These are phyloP conservation scores for Dentipellis fragilis DNA, from an alignment of 768 basidiomycete genomes.

Conservation along the genomic window DNA sequence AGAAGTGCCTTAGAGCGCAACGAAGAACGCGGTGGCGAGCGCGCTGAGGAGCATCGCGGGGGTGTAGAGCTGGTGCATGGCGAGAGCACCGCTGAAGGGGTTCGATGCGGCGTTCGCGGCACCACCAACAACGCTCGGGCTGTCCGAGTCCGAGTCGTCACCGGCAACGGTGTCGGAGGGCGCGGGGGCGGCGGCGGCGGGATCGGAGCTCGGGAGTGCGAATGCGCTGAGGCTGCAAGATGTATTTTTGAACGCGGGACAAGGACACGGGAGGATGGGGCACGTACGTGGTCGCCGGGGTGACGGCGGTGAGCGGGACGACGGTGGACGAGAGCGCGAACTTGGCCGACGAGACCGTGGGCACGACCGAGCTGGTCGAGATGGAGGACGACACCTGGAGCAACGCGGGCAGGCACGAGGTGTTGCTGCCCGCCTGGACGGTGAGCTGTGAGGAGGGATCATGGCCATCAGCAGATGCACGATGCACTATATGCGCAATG, in stretches of 20 bases:
- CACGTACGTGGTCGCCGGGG: not conserved
- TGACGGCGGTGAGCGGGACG: not conserved
- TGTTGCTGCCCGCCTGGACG: slow-evolving; percentile 24
- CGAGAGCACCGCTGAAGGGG: not conserved
- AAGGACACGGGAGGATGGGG: not conserved
- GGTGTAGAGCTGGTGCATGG: not conserved
- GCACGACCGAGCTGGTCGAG: not conserved
- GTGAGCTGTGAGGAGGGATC: slow-evolving; percentile 21
- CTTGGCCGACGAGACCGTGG: not conserved
- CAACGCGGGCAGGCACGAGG: slow-evolving; percentile 25
- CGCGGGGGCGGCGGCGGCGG: not conserved
- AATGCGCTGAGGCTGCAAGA: not conserved
- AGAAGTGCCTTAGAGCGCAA: slow-evolving; percentile 1
- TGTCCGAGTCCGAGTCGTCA: not conserved
- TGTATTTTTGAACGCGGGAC: no score
- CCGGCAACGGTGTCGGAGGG: no score
- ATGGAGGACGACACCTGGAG: not conserved
- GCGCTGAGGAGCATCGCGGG: slow-evolving; percentile 1
- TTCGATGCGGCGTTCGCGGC: not conserved
- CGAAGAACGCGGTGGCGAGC: not conserved
- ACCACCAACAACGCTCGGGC: not conserved
- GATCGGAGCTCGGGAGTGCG: not conserved
- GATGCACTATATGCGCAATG: not conserved
- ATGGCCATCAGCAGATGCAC: not conserved
- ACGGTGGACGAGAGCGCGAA: not conserved